Evolutionary conservation across 768 basidiomycete species (phyloP).

Genomic region (Lactarius sanguifluus): DNA sequence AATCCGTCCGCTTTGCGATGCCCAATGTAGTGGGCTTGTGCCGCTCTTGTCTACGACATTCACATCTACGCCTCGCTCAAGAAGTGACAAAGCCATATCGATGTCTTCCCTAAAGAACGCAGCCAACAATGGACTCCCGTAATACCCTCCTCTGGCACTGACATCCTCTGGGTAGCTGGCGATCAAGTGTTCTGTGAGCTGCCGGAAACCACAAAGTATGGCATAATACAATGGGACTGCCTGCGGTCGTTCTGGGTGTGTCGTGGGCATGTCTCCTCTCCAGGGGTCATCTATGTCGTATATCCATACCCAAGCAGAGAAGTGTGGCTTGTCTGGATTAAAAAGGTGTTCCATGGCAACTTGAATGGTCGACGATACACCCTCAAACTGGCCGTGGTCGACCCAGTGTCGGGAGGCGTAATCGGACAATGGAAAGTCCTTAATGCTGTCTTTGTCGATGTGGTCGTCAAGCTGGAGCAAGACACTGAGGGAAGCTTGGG

Average conservation of each 20-base stretch:
- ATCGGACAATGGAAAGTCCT: background rate
- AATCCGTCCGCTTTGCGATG: too few species aligned
- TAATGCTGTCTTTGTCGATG: background rate
- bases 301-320: constrained; percentile 5
- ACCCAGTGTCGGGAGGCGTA: constrained; percentile 12
- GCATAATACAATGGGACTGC: constrained; percentile 13
- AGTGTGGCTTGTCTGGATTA: background rate
- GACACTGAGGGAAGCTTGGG: background rate
- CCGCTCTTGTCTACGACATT: background rate
- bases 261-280: background rate
- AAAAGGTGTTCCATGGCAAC: constrained; percentile 12
- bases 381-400: background rate
- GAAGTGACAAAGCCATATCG: background rate
- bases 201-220: background rate
- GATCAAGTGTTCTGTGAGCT: constrained; percentile 2
- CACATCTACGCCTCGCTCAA: background rate
- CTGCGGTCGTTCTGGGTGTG: background rate
- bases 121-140: background rate
- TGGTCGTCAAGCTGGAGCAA: background rate
- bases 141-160: background rate
- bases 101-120: background rate
- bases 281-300: background rate
- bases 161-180: background rate
- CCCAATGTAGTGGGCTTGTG: too few species aligned
- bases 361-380: background rate